These are phyloP conservation scores for Pseudonitzschia delicatissima DNA, from an alignment of 108 stramenopile species.

Conservation along the genomic window DNA sequence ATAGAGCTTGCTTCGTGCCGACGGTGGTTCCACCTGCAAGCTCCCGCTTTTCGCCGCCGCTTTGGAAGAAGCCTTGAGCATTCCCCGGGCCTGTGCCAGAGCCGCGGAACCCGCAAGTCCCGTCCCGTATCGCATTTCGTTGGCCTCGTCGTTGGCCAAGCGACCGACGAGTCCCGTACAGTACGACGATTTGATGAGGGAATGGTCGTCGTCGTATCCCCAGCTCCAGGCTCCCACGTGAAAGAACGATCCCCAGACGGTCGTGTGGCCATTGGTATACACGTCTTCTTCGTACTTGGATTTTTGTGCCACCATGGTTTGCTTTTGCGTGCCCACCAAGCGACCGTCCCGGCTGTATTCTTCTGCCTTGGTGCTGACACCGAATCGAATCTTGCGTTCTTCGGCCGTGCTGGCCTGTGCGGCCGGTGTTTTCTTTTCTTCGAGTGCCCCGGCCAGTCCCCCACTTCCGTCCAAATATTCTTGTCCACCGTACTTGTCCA, in stretches of 20 bases:
- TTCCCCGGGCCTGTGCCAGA: slow-evolving; percentile 79
- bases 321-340: slow-evolving; percentile 35
- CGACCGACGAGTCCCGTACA: slow-evolving; percentile 94
- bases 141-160: slow-evolving; percentile 89
- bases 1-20: slow-evolving; percentile 76
- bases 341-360: slow-evolving; percentile 89
- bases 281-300: slow-evolving; percentile 98
- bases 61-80: slow-evolving; percentile 69
- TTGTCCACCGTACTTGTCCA: slow-evolving; percentile 93
- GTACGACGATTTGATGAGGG: slow-evolving; percentile 82
- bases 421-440: slow-evolving; percentile 9
- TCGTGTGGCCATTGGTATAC: slow-evolving; percentile 82
- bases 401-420: slow-evolving; percentile 23
- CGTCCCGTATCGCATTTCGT: slow-evolving; percentile 72
- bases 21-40: slow-evolving; percentile 33
- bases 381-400: slow-evolving; percentile 75
- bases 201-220: slow-evolving; percentile 98
- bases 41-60: slow-evolving; percentile 1
- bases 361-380: slow-evolving; percentile 63
- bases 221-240: slow-evolving; percentile 88
- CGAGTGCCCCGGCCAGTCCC: slow-evolving; percentile 41
- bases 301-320: slow-evolving; percentile 35
- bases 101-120: slow-evolving; percentile 75
- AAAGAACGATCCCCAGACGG: slow-evolving; percentile 97
- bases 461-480: slow-evolving; percentile 78